Conservation (phyloP, 768 basidiomycete species). For the Lyophyllum atratum region DNA sequence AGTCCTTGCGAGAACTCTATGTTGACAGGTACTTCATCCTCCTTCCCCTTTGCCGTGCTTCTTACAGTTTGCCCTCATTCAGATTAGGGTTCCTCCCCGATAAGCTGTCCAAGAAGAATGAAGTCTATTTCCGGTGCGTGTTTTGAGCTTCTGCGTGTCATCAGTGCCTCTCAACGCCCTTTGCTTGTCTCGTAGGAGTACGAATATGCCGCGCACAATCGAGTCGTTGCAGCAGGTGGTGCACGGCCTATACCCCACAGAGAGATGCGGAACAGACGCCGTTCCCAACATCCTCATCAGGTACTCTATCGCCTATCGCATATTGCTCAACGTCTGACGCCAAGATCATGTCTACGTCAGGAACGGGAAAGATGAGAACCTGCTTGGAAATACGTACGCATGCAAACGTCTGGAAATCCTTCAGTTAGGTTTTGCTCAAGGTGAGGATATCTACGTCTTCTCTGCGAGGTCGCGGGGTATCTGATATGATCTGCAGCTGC, state of each 20-base stretch:
- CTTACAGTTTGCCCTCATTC: neutral
- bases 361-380: conserved; percentile 70
- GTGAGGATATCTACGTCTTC: conserved; percentile 30
- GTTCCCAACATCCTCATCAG: conserved; percentile 57
- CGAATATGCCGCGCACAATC: conserved; percentile 76
- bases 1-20: conserved; percentile 61
- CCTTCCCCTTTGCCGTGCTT: neutral
- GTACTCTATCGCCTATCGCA: conserved; percentile 31
- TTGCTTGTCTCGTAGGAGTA: conserved; percentile 46
- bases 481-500: conserved; percentile 47
- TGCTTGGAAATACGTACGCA: conserved; percentile 66
- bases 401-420: conserved; percentile 70
- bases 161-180: neutral
- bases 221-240: conserved; percentile 75
- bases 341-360: conserved; percentile 31
- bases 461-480: neutral
- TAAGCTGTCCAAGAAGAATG: conserved; percentile 38
- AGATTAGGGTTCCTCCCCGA: conserved; percentile 72
- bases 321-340: neutral
- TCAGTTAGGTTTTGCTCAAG: conserved; percentile 63
- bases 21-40: conserved; percentile 54
- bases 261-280: conserved; percentile 44
- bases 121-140: conserved; percentile 60
- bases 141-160: neutral
- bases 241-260: conserved; percentile 68